phyloP scores from a whole-genome alignment of 306 rosid species.

The Quillaja saponaria region DNA sequence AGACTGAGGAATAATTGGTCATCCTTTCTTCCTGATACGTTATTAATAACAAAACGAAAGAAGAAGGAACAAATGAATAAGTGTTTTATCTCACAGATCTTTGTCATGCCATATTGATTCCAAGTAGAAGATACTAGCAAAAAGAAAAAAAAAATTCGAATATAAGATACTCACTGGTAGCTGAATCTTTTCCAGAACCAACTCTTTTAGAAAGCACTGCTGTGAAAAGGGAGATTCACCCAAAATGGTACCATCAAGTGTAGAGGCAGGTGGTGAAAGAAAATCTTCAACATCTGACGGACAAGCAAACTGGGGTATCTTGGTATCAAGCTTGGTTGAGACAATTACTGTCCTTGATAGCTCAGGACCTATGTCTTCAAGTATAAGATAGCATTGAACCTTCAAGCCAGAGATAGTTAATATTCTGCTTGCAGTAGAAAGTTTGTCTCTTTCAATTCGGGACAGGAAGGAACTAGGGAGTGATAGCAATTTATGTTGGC shows the following conservation, averaged over 20 bases:
- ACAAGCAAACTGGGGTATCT: constrained; percentile 95
- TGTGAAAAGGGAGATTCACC: constrained; percentile 97
- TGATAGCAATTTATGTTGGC: background rate
- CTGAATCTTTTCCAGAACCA: constrained; percentile 66
- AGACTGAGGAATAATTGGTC: constrained; percentile 7
- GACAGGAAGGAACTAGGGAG: background rate
- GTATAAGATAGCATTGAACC: constrained; percentile 2
- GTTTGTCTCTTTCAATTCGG: background rate
- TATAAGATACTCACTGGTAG: background rate
- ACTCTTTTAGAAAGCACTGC: constrained; percentile 98
- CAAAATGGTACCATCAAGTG: constrained; percentile 82
- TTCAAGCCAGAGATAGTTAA: background rate
- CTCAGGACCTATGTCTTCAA: constrained; percentile 31
- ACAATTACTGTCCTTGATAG: constrained; percentile 87
- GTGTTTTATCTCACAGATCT: constrained; percentile 20
- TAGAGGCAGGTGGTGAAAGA: constrained; percentile 80
- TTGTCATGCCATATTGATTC: constrained; percentile 16
- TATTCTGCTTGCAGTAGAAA: background rate
- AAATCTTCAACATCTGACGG: constrained; percentile 93
- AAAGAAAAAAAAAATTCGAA: background rate
- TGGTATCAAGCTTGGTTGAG: constrained; percentile 91
- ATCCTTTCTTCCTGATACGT: constrained; percentile 13
- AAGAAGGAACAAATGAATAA: constrained; percentile 14
- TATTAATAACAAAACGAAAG: constrained; percentile 4
- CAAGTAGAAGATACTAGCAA: background rate